These are phyloP conservation scores for Funneliformis caledonium DNA, from an alignment of 371 early-diverging fungal genomes.

Conservation along the genomic window DNA sequence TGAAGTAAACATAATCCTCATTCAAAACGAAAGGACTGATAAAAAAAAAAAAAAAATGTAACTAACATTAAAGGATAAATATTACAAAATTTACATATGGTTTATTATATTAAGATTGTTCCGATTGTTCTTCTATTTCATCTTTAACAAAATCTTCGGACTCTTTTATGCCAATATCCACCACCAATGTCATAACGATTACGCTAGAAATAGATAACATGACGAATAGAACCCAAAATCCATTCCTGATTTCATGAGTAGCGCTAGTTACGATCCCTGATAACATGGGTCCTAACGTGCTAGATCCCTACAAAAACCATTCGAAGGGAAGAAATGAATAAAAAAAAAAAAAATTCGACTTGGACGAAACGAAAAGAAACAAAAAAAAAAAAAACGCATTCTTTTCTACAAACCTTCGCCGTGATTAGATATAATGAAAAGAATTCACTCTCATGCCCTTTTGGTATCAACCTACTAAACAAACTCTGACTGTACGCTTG, in stretches of 20 bases:
- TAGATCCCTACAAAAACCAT: conserved; percentile 46
- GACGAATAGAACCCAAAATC: conserved; percentile 52
- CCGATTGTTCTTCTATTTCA: background rate
- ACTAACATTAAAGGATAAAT: too few relatives aligned
- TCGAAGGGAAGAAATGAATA: background rate
- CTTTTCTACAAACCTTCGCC: conserved; percentile 57
- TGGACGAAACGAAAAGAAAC: background rate
- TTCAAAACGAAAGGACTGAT: too few relatives aligned
- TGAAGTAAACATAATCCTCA: too few relatives aligned
- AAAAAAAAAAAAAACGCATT: background rate
- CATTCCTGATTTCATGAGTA: conserved; percentile 47
- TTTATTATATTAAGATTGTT: background rate
- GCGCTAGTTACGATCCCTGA: conserved; percentile 56
- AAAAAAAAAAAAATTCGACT: background rate
- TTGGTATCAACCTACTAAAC: conserved; percentile 53
- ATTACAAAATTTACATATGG: too few relatives aligned
- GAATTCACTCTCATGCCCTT: conserved; percentile 59
- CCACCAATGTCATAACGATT: conserved; percentile 51
- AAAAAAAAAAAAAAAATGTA: too few relatives aligned
- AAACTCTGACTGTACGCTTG: conserved; percentile 55
- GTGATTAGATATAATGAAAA: conserved; percentile 63
- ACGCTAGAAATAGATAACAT: conserved; percentile 52
- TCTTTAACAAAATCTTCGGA: conserved; percentile 44
- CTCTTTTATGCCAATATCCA: conserved; percentile 55
- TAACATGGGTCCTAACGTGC: conserved; percentile 67